Conservation (phyloP, 1,284 basidiomycete species). For the Rhodofomes roseus region DNA sequence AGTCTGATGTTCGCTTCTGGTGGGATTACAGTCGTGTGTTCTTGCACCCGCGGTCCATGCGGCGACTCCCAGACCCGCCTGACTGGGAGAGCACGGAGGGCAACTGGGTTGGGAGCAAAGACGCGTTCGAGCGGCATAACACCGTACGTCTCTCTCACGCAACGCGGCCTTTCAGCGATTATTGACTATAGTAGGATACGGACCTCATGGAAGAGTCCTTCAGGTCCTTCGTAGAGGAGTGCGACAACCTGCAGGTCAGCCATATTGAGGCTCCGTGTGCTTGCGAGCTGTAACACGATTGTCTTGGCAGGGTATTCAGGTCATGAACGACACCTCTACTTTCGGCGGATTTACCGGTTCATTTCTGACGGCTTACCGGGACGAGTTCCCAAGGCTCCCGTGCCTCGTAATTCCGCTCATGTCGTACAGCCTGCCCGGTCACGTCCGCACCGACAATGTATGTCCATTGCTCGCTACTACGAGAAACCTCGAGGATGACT, state of each 20-base stretch:
- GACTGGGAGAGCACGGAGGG: constrained; percentile 50
- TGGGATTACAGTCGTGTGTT: constrained; percentile 74
- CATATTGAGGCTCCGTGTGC: not conserved
- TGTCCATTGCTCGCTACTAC: constrained; percentile 14
- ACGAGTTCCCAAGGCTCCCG: constrained; percentile 60
- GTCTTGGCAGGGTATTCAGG: constrained; percentile 56
- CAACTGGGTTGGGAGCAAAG: constrained; percentile 53
- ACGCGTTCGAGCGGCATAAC: constrained; percentile 50
- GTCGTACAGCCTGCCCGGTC: constrained; percentile 37
- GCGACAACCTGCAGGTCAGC: constrained; percentile 65
- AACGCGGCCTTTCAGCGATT: not conserved
- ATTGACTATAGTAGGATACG: constrained; percentile 14
- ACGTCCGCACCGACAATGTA: constrained; percentile 42
- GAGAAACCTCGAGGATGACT: not conserved
- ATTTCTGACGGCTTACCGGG: constrained; percentile 55
- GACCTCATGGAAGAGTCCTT: constrained; percentile 62
- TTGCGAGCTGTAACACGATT: not conserved
- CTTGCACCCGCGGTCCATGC: constrained; percentile 61
- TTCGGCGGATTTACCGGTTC: constrained; percentile 64
- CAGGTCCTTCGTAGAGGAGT: constrained; percentile 67
- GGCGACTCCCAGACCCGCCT: constrained; percentile 53
- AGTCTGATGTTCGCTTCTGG: constrained; percentile 60
- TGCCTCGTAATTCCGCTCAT: constrained; percentile 54
- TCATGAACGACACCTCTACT: constrained; percentile 54
- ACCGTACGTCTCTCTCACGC: constrained; percentile 37